Base-by-base conservation (phyloP, 306 rosid genomes). In the Malus fusca region DNA sequence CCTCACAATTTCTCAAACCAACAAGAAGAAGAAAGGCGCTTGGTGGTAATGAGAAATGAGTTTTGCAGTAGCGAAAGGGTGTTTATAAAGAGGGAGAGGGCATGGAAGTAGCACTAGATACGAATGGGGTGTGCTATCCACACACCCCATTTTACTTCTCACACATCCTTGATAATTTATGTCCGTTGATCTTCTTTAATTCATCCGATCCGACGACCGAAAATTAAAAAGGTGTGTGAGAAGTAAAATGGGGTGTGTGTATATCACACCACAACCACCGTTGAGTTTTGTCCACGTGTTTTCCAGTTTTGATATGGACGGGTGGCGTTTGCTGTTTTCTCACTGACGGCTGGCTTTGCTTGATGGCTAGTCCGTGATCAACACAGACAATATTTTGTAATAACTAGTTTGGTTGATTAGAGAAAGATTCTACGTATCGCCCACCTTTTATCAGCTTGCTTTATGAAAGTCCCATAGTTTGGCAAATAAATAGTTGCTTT, bases 281-380 rank as follows among this genome's bases (percentile, higher is more conserved):
- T 14, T 68, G 35, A 5, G 79, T 79, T 81, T 75, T 4, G 23
- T 68, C 77, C 86, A 84, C 90, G 86, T 84, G 84, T 72, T 17
- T 6, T 17, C 18, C 21, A 15, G 55, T 2, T 26, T 64, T 42
- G 59, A 73, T 60, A 60, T 33, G 22, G 51, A 58, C 59, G 80
- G 80, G 46, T 77, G 66, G 56, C 42, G 44, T 64, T 18, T 4
- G 9, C 68, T 64, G 68, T 64, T 76, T 26, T 2, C 25, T n/a
- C 23, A 1, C 26, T 42, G 51, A n/a, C 68, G 68, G n/a, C 68
- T 31, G 42, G 43, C 43, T 15, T 17, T 25, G 21, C 33, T 63
- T 8, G 25, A 4, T 66, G 25, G 17, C 8, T 4, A 12, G 71
- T 6, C 48, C 4, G 4, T 8, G 42, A 8, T 66, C 70, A 66